Conservation (phyloP, 306 rosid species). For the Rosa multiflora region DNA sequence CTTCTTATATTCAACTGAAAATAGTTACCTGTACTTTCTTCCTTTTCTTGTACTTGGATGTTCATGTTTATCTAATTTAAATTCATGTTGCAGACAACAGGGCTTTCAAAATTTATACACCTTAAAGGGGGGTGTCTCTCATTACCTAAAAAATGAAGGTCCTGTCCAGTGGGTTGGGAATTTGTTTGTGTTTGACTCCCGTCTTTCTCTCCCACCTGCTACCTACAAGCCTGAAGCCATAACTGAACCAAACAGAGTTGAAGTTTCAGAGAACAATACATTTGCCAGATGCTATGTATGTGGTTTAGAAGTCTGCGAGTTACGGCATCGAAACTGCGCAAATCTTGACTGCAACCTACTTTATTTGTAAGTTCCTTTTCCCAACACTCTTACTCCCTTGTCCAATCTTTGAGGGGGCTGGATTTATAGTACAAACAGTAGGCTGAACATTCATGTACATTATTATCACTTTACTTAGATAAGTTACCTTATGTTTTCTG, state of each 20-base stretch:
- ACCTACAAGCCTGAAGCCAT: constrained; percentile 42
- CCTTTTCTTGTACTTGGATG: neutral
- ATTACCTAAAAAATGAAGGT: constrained; percentile 79
- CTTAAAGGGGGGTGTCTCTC: constrained; percentile 82
- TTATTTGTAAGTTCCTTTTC: constrained; percentile 60
- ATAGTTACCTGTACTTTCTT: neutral
- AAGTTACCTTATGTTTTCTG: neutral
- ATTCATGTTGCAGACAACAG: constrained; percentile 53
- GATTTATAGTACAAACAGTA: neutral
- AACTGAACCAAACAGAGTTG: constrained; percentile 32
- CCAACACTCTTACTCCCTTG: constrained; percentile 12
- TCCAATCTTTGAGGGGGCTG: neutral
- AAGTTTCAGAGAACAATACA: constrained; percentile 37
- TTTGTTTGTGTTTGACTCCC: constrained; percentile 89
- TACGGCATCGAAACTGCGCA: constrained; percentile 91
- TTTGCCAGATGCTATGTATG: constrained; percentile 79
- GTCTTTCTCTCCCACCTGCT: constrained; percentile 83
- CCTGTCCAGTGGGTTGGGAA: constrained; percentile 81
- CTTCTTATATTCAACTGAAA: neutral
- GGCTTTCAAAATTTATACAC: constrained; percentile 80
- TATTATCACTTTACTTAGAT: neutral
- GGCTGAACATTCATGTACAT: neutral
- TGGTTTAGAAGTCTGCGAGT: constrained; percentile 54
- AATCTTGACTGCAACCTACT: constrained; percentile 93
- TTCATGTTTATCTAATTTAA: neutral